phyloP scores from a whole-genome alignment of 208 protist genomes.

The Trypanosoma cruzi region DNA sequence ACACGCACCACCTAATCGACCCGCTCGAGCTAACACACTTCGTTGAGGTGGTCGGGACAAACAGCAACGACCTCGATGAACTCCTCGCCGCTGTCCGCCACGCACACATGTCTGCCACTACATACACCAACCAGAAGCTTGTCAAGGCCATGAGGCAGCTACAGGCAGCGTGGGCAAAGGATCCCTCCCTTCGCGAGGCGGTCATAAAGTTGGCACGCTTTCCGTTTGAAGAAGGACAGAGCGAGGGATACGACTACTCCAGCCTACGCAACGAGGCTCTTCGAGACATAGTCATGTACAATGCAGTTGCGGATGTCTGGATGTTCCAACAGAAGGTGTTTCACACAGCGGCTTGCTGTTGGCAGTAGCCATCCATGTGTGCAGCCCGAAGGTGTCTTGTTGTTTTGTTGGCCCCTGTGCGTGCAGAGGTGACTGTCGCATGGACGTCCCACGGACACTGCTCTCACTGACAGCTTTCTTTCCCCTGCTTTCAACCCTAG shows the following conservation, averaged over 20 bases:
- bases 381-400: background rate
- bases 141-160: constrained; percentile 85
- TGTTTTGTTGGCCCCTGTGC: background rate
- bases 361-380: constrained; percentile 32
- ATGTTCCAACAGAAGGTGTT: constrained; percentile 67
- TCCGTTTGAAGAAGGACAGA: constrained; percentile 70
- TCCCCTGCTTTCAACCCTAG: background rate
- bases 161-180: constrained; percentile 48
- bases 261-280: constrained; percentile 58
- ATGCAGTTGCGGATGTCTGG: constrained; percentile 75
- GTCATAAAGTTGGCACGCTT: constrained; percentile 70
- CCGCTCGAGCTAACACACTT: constrained; percentile 64
- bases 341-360: constrained; percentile 72
- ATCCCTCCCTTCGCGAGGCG: constrained; percentile 39
- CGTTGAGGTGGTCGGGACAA: constrained; percentile 77
- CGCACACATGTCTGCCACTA: constrained; percentile 45
- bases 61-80: constrained; percentile 80
- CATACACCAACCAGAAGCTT: constrained; percentile 79
- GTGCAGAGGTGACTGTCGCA: background rate
- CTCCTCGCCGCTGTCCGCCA: constrained; percentile 74
- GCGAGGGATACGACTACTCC: constrained; percentile 64
- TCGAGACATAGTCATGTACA: constrained; percentile 78
- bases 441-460: background rate
- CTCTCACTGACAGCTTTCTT: background rate
- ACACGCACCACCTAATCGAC: constrained; percentile 79